Percentiles rank a stretch among this genome's conserved stretches.
phyloP scores from a whole-genome alignment of 306 rosid species.

The Castanea sativa region DNA sequence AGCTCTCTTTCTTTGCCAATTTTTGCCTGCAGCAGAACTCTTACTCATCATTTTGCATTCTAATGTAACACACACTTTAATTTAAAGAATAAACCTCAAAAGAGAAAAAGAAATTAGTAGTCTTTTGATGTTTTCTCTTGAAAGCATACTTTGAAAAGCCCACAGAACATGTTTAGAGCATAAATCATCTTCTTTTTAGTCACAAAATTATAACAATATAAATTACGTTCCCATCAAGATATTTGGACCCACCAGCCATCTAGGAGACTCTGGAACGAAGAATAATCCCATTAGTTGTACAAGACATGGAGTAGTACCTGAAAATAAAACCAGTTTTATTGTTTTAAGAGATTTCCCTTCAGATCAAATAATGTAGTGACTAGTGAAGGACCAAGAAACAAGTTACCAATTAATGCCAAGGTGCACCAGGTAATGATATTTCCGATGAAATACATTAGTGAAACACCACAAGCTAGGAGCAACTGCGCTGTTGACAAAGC shows the following conservation, averaged over 20 bases:
- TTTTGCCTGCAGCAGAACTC: constrained; percentile 56
- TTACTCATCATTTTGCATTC: too few species aligned
- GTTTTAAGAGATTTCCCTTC: neutral
- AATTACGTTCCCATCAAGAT: too few species aligned
- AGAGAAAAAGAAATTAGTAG: too few species aligned
- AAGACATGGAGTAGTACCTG: constrained; percentile 65
- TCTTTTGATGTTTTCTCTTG: neutral
- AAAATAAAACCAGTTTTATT: constrained; percentile 4
- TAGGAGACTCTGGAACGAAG: constrained; percentile 88
- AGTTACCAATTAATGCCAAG: constrained; percentile 53
- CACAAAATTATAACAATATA: neutral
- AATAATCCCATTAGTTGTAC: constrained; percentile 60
- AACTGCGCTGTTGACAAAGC: constrained; percentile 42
- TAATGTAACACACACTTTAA: too few species aligned
- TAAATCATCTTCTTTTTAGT: neutral
- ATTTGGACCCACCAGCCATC: constrained; percentile 73
- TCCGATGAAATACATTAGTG: constrained; percentile 65
- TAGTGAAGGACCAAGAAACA: neutral
- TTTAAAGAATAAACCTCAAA: too few species aligned
- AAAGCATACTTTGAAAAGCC: neutral
- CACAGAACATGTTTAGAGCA: neutral
- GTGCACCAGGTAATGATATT: constrained; percentile 49
- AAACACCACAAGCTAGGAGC: constrained; percentile 60
- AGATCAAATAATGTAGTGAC: neutral
- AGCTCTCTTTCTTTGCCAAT: constrained; percentile 43